Conservation (phyloP, 2,329 filamentous ascomycete species). For the Colletotrichum caudatum region DNA sequence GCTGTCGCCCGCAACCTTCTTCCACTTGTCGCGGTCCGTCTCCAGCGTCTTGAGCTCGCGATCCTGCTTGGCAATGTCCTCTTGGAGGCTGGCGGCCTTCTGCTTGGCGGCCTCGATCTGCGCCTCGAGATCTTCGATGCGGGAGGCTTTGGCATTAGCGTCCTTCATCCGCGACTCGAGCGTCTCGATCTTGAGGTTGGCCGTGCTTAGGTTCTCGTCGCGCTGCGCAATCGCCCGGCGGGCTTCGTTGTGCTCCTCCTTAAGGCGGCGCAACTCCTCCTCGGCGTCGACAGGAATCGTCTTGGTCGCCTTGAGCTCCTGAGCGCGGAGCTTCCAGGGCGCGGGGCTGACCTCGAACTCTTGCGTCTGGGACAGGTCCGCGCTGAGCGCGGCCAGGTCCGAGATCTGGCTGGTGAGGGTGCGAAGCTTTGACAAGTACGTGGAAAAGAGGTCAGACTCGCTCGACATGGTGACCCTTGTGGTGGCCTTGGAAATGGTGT, state of each 20-base stretch:
- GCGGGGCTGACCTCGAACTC: constrained; percentile 82
- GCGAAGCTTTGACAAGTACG: constrained; percentile 76
- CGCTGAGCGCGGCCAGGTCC: constrained; percentile 77
- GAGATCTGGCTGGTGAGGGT: constrained; percentile 72
- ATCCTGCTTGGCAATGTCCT: constrained; percentile 75
- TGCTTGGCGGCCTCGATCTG: constrained; percentile 66
- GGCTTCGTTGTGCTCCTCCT: constrained; percentile 83
- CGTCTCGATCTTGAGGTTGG: constrained; percentile 92
- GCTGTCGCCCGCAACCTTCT: constrained; percentile 75
- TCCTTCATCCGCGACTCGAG: constrained; percentile 90
- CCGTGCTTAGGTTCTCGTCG: constrained; percentile 87
- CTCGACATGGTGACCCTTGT: constrained; percentile 63
- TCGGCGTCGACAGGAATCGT: constrained; percentile 84
- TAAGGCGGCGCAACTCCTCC: constrained; percentile 83
- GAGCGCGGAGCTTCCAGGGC: constrained; percentile 86
- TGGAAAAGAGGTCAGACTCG: constrained; percentile 77
- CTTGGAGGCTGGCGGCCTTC: constrained; percentile 65
- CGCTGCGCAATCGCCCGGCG: constrained; percentile 77
- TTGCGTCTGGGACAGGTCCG: constrained; percentile 77
- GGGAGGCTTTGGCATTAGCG: constrained; percentile 79
- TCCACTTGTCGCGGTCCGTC: constrained; percentile 76
- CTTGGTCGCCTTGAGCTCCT: constrained; percentile 86
- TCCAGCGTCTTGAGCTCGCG: constrained; percentile 74
- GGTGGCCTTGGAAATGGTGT: constrained; percentile 69
- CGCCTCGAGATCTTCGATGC: constrained; percentile 74